These are phyloP conservation scores for Fusarium torreyae DNA, from an alignment of 2,329 filamentous ascomycete species.

Conservation along the genomic window DNA sequence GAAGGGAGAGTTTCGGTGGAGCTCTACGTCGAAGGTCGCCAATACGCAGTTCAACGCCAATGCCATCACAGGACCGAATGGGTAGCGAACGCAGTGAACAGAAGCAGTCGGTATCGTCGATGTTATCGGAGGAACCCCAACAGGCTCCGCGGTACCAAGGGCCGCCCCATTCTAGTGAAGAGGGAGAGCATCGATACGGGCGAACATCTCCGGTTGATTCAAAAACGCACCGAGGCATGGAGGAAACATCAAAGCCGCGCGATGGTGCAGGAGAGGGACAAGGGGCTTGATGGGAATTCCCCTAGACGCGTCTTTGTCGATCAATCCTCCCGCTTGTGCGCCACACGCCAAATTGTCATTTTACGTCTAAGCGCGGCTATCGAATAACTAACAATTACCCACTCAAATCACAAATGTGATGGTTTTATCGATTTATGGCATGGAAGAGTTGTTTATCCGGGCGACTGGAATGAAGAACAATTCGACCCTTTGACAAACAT, in stretches of 20 bases:
- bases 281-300: slow-evolving; percentile 30
- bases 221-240: slow-evolving; percentile 23
- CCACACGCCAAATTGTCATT: slow-evolving; percentile 25
- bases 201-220: slow-evolving; percentile 36
- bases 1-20: slow-evolving; percentile 49
- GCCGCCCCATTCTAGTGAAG: slow-evolving; percentile 25
- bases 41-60: slow-evolving; percentile 45
- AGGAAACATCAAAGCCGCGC: slow-evolving; percentile 31
- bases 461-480: slow-evolving; percentile 11
- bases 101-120: slow-evolving; percentile 55
- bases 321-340: slow-evolving; percentile 36
- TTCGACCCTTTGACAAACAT: not conserved
- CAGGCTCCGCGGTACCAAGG: slow-evolving; percentile 30
- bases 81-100: slow-evolving; percentile 50
- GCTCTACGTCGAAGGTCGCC: slow-evolving; percentile 47
- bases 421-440: slow-evolving; percentile 2
- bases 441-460: not conserved
- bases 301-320: slow-evolving; percentile 33
- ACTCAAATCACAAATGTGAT: slow-evolving; percentile 9
- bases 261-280: slow-evolving; percentile 40
- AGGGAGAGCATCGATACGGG: slow-evolving; percentile 33
- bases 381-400: slow-evolving; percentile 15
- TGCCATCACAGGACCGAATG: slow-evolving; percentile 42
- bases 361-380: slow-evolving; percentile 10
- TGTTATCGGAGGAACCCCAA: slow-evolving; percentile 50